These are phyloP conservation scores for Pythium dissotocum DNA, from an alignment of 352 stramenopile species.

Conservation along the genomic window DNA sequence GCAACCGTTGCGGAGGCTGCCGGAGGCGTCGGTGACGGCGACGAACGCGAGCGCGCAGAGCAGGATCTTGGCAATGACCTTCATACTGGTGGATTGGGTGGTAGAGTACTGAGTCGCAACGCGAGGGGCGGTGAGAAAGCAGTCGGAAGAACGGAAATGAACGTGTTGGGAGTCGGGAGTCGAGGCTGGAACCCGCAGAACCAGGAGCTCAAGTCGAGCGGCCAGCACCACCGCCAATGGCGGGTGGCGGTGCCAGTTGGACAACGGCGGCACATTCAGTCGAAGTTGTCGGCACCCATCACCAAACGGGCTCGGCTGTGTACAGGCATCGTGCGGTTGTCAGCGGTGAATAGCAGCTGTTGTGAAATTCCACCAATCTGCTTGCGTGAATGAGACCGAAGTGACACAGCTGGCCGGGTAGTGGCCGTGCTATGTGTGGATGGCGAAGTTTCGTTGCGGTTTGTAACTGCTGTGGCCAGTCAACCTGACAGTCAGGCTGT, in stretches of 20 bases:
- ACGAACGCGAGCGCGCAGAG: constrained; percentile 25
- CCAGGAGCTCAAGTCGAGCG: too few species aligned
- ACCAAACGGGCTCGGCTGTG: neutral
- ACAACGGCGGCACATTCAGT: constrained; percentile 1
- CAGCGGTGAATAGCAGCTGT: neutral
- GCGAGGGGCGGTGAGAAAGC: neutral
- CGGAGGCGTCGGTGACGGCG: constrained; percentile 19
- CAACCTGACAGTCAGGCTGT: neutral
- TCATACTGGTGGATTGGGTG: constrained; percentile 14
- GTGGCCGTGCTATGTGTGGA: neutral
- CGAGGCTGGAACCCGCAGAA: too few species aligned
- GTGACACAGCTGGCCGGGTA: neutral
- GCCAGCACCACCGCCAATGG: neutral
- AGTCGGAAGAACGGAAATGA: constrained; percentile 1
- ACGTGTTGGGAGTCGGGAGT: neutral
- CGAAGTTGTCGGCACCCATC: neutral
- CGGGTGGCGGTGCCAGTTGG: neutral
- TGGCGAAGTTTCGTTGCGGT: neutral
- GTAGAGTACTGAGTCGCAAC: constrained; percentile 7
- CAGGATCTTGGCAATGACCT: constrained; percentile 26
- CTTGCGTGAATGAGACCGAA: neutral
- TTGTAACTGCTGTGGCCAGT: neutral
- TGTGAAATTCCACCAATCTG: neutral
- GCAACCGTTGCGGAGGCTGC: constrained; percentile 11
- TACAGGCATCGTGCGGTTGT: neutral